Conservation (phyloP, 352 stramenopile species). For the Globisporangium rhizosaccharum region DNA sequence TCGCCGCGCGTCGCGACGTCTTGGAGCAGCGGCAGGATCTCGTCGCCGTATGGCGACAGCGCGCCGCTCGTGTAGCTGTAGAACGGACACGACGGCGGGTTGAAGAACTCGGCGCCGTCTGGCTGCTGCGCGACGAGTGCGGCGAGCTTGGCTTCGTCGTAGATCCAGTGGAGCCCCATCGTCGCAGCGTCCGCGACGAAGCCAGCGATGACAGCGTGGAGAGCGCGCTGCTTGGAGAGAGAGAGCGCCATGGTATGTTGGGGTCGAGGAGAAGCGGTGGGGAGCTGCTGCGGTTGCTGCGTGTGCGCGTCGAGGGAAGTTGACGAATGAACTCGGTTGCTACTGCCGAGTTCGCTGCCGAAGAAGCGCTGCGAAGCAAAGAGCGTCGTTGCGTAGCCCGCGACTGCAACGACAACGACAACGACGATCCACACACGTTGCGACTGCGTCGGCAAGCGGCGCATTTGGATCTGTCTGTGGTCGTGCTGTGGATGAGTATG, state of each 20-base stretch:
- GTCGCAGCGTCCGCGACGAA: constrained; percentile 63
- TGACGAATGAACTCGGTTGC: not conserved
- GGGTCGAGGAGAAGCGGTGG: not conserved
- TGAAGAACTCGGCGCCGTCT: constrained; percentile 38
- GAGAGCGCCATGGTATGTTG: constrained; percentile 16
- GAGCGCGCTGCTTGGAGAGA: constrained; percentile 33
- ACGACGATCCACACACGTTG: not conserved
- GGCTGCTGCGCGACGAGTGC: constrained; percentile 9
- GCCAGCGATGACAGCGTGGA: constrained; percentile 38
- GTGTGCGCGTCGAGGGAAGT: not conserved
- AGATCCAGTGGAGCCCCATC: constrained; percentile 78
- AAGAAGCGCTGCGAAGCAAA: not conserved
- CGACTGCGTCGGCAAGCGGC: too few relatives aligned
- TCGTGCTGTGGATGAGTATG: too few relatives aligned
- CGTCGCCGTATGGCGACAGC: constrained; percentile 58
- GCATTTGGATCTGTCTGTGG: too few relatives aligned
- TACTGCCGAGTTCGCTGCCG: too few relatives aligned
- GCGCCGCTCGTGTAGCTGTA: constrained; percentile 52
- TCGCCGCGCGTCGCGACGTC: constrained; percentile 33
- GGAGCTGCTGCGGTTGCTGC: not conserved
- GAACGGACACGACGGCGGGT: constrained; percentile 55
- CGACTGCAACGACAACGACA: not conserved
- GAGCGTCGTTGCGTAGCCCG: not conserved
- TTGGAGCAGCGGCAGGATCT: constrained; percentile 57
- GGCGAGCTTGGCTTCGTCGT: constrained; percentile 43